phyloP scores from a whole-genome alignment of 257 asterid species.

The Apocynum venetum region DNA sequence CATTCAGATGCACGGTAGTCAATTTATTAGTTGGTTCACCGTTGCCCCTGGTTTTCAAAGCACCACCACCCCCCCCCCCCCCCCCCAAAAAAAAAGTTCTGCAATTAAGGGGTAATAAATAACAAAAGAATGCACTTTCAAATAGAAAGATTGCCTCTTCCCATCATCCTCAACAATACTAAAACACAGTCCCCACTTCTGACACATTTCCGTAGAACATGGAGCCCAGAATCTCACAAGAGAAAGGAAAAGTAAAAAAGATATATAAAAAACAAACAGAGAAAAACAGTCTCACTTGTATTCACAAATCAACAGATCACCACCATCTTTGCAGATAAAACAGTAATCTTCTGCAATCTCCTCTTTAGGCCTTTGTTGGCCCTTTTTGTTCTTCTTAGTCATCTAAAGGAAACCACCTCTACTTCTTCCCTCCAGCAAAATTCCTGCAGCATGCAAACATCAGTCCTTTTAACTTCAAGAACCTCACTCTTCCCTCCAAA shows the following conservation, averaged over 20 bases:
- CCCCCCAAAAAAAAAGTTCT: no score
- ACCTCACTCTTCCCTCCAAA: not conserved
- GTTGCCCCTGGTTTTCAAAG: not conserved
- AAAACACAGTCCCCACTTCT: not conserved
- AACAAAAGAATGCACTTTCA: constrained; percentile 7
- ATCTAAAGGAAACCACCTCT: not conserved
- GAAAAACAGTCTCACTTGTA: constrained; percentile 31
- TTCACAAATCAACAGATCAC: constrained; percentile 62
- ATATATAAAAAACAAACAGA: not conserved
- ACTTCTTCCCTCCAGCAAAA: constrained; percentile 1
- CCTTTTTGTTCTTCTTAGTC: constrained; percentile 26
- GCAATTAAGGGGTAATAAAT: not conserved
- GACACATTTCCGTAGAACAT: not conserved
- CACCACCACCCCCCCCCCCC: no score
- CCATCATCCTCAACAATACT: not conserved
- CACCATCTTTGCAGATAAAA: constrained; percentile 83
- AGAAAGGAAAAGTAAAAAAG: not conserved
- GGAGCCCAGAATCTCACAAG: not conserved
- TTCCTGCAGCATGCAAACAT: not conserved
- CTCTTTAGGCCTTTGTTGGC: constrained; percentile 33
- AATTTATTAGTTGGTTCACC: not conserved
- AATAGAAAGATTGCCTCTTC: constrained; percentile 2
- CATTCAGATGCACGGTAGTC: not conserved
- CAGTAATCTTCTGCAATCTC: constrained; percentile 63
- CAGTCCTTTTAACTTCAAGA: not conserved